A percentile compares a stretch with the other conserved stretches of the same genome.
Evolutionary conservation across 1,284 basidiomycete genomes (phyloP).

Genomic region (Apiotrichum gracile): DNA sequence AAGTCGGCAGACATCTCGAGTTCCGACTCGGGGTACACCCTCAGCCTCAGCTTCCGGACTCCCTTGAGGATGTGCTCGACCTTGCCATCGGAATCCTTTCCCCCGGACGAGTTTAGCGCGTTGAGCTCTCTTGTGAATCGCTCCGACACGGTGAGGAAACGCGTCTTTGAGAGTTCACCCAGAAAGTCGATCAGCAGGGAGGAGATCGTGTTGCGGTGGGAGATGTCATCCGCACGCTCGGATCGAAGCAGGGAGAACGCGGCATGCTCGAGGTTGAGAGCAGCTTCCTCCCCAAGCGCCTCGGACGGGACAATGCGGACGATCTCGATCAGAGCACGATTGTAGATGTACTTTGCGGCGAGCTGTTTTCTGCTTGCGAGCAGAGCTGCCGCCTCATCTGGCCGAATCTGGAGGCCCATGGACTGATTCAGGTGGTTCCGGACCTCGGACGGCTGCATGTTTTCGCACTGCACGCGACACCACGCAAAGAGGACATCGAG

Average conservation of each 20-base stretch:
- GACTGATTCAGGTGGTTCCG: constrained; percentile 35
- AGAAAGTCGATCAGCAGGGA: constrained; percentile 75
- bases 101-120: constrained; percentile 63
- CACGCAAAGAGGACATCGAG: constrained; percentile 83
- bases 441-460: constrained; percentile 52
- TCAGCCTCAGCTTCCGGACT: constrained; percentile 70
- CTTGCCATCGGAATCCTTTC: constrained; percentile 70
- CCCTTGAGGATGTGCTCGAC: constrained; percentile 77
- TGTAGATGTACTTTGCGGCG: constrained; percentile 80
- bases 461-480: constrained; percentile 69
- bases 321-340: constrained; percentile 71
- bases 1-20: constrained; percentile 95
- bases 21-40: constrained; percentile 85
- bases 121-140: constrained; percentile 73
- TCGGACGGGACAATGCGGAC: constrained; percentile 68
- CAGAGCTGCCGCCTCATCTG: constrained; percentile 55
- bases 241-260: constrained; percentile 78
- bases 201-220: constrained; percentile 71
- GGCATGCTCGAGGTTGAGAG: constrained; percentile 71
- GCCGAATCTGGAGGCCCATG: constrained; percentile 33
- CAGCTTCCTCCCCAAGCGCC: constrained; percentile 67
- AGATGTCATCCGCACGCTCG: constrained; percentile 55
- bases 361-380: constrained; percentile 69
- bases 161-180: constrained; percentile 71
- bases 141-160: constrained; percentile 82